Evolutionary conservation across 805 yeast genomes (phyloP), one percentile per base, ranked within the genome.

Genomic region (Wickerhamiella galacta): DNA sequence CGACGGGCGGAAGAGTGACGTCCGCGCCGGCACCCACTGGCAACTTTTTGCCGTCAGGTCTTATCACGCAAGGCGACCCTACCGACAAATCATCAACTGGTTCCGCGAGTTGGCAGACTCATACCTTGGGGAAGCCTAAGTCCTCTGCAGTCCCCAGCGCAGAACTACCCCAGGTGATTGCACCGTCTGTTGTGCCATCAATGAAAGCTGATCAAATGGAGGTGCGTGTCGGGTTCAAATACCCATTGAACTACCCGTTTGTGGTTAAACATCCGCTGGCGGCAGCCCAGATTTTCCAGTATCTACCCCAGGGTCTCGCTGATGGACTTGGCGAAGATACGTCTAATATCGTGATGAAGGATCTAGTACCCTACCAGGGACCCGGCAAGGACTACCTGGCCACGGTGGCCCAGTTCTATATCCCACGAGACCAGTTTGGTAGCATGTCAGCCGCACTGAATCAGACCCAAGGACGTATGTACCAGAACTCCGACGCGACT

Each of bases 381-480:
- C 35, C 60, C 1, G 56, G 55, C 10, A 21, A 11, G 10, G 62
- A 61, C 31, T 87, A 81, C 53, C 67, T 82, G 39, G 80, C 80
- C 35, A 78, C 95, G 0, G 79, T 85, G 39, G 96, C 95, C 5
- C 77, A 77, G 51, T 76, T 81, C 35, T 82, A 78, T 51, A 76
- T 82, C 58, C 93, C 93, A 16, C 51, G 57, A 8, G 51, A 54
- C 9, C 55, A 64, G 20, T 64, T 79, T 7, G 30, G 21, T 12
- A 11, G 25, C 4, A 60, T 87, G 40, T 68, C 68, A 37, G 54
- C 54, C 12, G 53, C 62, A 24, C 53, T 87, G 27, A 55, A 60
- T 32, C 56, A 72, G 36, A 41, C 62, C 0, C 44, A 58, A n/a
- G 79, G 93, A 3, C 37, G 45, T 16, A 51, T 90, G 31, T 87